Evolutionary conservation across 257 asterid genomes (phyloP).

Genomic region (Solanum tarapatanum): DNA sequence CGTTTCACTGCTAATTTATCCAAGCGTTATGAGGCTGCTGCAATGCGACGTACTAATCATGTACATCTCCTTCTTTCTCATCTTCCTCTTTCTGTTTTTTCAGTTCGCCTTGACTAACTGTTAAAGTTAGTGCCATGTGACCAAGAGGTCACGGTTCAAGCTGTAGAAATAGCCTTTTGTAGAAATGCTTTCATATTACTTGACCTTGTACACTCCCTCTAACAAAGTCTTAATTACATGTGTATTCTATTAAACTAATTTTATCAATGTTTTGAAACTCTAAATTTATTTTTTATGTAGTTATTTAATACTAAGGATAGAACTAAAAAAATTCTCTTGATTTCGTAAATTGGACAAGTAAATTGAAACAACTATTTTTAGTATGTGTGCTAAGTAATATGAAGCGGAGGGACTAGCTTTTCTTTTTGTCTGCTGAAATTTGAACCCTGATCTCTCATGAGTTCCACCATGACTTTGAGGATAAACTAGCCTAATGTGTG

Average conservation of each 20-base stretch:
- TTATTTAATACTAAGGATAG: not conserved
- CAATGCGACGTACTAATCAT: not conserved
- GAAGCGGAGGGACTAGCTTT: not conserved
- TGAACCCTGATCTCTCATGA: not conserved
- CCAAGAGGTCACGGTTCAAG: no score
- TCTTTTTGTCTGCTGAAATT: not conserved
- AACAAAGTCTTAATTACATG: not conserved
- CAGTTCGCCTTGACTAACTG: no score
- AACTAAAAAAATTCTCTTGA: not conserved
- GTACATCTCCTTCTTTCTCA: not conserved
- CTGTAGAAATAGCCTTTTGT: no score
- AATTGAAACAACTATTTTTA: not conserved
- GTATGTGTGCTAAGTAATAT: not conserved
- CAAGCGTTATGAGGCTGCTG: constrained; percentile 8
- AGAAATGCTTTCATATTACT: not conserved
- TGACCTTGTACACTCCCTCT: not conserved
- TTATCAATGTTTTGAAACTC: not conserved
- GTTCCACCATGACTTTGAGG: not conserved
- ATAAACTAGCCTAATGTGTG: not conserved
- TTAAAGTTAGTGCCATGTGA: not conserved
- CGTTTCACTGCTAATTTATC: constrained; percentile 10
- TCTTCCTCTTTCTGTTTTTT: not conserved
- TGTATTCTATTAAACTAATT: no score
- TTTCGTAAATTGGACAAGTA: not conserved
- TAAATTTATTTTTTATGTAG: not conserved